These are phyloP conservation scores for Huiozyma naganishii DNA, from an alignment of 805 yeast genomes.

Conservation along the genomic window DNA sequence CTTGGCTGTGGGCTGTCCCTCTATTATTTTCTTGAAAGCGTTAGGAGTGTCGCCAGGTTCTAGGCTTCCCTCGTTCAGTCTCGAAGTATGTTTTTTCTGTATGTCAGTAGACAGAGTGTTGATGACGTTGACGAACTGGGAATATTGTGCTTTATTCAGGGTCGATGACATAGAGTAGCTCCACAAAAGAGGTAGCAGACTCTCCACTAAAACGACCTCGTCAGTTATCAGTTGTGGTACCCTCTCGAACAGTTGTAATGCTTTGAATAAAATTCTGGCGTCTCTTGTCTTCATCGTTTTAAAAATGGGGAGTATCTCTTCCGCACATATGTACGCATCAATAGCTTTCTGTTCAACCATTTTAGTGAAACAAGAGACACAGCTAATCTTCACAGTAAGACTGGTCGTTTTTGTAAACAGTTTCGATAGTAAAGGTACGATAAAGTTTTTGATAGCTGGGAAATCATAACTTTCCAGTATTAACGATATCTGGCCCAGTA, in stretches of 20 bases:
- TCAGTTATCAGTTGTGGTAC: constrained; percentile 34
- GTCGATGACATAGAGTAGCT: constrained; percentile 37
- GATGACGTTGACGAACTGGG: constrained; percentile 30
- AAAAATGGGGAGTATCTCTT: constrained; percentile 72
- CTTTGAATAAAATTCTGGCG: constrained; percentile 45
- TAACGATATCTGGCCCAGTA: constrained; percentile 34
- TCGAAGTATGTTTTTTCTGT: constrained; percentile 33
- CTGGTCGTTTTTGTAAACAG: constrained; percentile 80
- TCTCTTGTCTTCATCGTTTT: constrained; percentile 69
- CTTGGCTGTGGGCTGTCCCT: constrained; percentile 4
- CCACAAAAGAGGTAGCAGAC: constrained; percentile 45
- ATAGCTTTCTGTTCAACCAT: constrained; percentile 50
- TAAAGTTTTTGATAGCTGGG: constrained; percentile 57
- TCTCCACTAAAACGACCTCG: constrained; percentile 39
- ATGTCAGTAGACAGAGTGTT: constrained; percentile 33
- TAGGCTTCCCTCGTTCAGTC: constrained; percentile 15
- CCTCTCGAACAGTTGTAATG: constrained; percentile 34
- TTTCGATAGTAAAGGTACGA: constrained; percentile 63
- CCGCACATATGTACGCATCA: constrained; percentile 62
- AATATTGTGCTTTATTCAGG: constrained; percentile 34
- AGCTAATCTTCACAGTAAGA: constrained; percentile 60
- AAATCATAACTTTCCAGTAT: constrained; percentile 46
- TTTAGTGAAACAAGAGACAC: constrained; percentile 48
- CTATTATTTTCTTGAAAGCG: constrained; percentile 20
- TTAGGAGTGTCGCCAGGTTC: constrained; percentile 8